Evolutionary conservation across 805 yeast species (phyloP).

Genomic region (Candida koratica): DNA sequence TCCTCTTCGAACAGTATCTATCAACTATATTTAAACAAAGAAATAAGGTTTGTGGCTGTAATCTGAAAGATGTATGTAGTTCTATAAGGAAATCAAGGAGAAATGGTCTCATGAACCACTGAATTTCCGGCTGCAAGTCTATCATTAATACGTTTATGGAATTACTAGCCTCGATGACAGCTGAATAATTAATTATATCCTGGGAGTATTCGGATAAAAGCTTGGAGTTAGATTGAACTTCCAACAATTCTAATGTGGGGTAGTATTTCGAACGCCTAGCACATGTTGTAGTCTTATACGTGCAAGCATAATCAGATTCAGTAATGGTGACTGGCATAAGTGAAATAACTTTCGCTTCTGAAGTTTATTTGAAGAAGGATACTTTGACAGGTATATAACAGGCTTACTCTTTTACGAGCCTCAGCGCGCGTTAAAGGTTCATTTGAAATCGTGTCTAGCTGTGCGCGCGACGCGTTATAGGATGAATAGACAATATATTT

Average conservation of each 20-base stretch:
- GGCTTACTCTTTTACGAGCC: background rate
- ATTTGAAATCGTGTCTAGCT: background rate
- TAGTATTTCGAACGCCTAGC: conserved; percentile 34
- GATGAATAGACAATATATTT: background rate
- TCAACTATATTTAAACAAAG: conserved; percentile 43
- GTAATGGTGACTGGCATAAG: background rate
- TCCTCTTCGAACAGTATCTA: conserved; percentile 44
- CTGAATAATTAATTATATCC: conserved; percentile 36
- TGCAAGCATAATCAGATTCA: background rate
- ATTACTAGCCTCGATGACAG: conserved; percentile 37
- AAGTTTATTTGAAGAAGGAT: background rate
- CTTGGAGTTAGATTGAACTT: conserved; percentile 17
- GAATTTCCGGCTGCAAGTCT: conserved; percentile 44
- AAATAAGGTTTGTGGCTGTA: conserved; percentile 42
- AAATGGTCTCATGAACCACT: conserved; percentile 48
- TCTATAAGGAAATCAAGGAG: conserved; percentile 42
- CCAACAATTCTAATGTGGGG: conserved; percentile 44
- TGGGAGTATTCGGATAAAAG: conserved; percentile 41
- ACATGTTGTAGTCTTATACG: conserved; percentile 24
- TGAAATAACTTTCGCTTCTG: background rate
- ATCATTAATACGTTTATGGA: conserved; percentile 50
- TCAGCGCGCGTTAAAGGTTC: background rate
- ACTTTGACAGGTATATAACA: background rate
- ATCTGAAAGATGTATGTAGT: conserved; percentile 38
- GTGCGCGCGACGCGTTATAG: conserved; percentile 3